Conservation (phyloP, 805 yeast species). For the Ogataea zsoltii region DNA sequence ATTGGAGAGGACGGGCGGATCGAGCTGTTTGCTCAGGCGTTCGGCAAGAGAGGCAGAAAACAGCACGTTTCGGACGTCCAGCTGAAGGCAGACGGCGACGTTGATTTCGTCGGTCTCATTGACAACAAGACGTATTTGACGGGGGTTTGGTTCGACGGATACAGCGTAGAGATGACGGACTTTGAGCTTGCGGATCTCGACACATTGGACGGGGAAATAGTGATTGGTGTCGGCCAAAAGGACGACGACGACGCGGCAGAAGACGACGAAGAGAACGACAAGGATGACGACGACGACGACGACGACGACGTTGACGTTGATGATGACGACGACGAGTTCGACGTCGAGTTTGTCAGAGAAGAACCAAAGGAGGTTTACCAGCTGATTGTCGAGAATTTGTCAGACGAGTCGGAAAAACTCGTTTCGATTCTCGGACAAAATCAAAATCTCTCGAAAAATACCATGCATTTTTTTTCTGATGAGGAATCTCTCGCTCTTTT, state of each 20-base stretch:
- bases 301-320: conserved; percentile 10
- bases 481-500: conserved; percentile 44
- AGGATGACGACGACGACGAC: conserved; percentile 16
- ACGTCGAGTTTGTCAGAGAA: conserved; percentile 24
- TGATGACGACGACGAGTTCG: conserved; percentile 13
- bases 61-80: conserved; percentile 18
- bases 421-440: conserved; percentile 34
- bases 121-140: conserved; percentile 4
- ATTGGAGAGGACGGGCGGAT: conserved; percentile 22
- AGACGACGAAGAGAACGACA: conserved; percentile 13
- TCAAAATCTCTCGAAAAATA: conserved; percentile 47
- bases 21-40: conserved; percentile 29
- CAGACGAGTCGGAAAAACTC: conserved; percentile 32
- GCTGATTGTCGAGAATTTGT: conserved; percentile 24
- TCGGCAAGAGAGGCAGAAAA: conserved; percentile 21
- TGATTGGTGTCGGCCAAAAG: conserved; percentile 19
- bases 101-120: conserved; percentile 18
- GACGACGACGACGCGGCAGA: conserved; percentile 14
- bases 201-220: conserved; percentile 23
- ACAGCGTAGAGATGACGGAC: conserved; percentile 24
- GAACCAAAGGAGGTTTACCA: conserved; percentile 24
- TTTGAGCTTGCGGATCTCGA: conserved; percentile 37
- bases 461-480: conserved; percentile 55
- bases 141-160: conserved; percentile 33
- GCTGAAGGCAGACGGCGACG: conserved; percentile 17